These are phyloP conservation scores for Mycena epipterygia DNA, from an alignment of 768 basidiomycete genomes.

Conservation along the genomic window DNA sequence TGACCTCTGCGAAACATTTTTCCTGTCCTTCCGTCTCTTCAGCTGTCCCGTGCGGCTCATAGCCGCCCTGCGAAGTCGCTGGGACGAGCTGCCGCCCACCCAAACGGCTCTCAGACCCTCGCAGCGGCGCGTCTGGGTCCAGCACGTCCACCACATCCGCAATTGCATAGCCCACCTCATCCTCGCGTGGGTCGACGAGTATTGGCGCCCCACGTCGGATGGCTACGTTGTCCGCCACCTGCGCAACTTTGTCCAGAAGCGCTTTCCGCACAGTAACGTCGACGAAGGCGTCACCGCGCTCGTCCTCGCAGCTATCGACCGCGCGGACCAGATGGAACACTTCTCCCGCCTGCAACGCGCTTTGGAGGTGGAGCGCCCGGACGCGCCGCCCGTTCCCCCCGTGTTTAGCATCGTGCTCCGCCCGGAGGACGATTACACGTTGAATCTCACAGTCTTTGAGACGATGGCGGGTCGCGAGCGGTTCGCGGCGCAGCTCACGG, in stretches of 20 bases:
- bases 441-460: slow-evolving; percentile 52
- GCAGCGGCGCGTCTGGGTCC: slow-evolving; percentile 53
- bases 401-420: slow-evolving; percentile 44
- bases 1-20: slow-evolving; percentile 67
- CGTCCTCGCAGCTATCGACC: slow-evolving; percentile 48
- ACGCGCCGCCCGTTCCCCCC: slow-evolving; percentile 36
- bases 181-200: slow-evolving; percentile 77
- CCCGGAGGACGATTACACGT: slow-evolving; percentile 40
- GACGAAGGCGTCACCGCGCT: slow-evolving; percentile 42
- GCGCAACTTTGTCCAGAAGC: slow-evolving; percentile 39
- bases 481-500: slow-evolving; percentile 61
- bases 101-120: slow-evolving; percentile 36
- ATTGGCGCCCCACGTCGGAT: slow-evolving; percentile 75
- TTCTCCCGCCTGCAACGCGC: slow-evolving; percentile 20
- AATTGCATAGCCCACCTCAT: slow-evolving; percentile 72
- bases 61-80: slow-evolving; percentile 58
- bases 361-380: slow-evolving; percentile 25
- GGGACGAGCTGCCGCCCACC: slow-evolving; percentile 53
- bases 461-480: slow-evolving; percentile 53
- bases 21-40: slow-evolving; percentile 82
- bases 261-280: slow-evolving; percentile 44
- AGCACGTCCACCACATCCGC: slow-evolving; percentile 63
- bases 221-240: slow-evolving; percentile 50
- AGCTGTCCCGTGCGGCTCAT: slow-evolving; percentile 63
- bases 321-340: slow-evolving; percentile 18